phyloP scores from a whole-genome alignment of 2,329 filamentous ascomycete genomes.

The Ascochyta fabae region DNA sequence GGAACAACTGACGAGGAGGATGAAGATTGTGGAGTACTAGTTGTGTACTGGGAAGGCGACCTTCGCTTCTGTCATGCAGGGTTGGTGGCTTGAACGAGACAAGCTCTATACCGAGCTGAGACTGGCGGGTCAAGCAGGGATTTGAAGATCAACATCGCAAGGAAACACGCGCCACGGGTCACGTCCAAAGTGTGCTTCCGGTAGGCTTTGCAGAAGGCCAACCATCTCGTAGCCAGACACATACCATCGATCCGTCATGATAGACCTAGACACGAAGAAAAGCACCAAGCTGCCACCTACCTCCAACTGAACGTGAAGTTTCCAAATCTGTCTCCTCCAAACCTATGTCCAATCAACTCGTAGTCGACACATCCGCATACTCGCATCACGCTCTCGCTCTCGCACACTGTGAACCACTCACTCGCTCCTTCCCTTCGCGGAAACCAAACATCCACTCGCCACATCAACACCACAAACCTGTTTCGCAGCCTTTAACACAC shows the following conservation, averaged over 20 bases:
- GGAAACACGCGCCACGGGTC: no score
- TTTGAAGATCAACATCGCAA: no score
- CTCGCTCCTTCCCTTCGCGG: no score
- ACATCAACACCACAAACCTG: neutral
- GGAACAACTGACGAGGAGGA: constrained; percentile 63
- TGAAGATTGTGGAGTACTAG: constrained; percentile 72
- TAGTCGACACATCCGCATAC: neutral
- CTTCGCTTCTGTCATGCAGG: no score
- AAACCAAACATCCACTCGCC: neutral
- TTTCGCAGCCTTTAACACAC: no score
- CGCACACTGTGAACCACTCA: neutral
- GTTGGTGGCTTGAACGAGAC: no score
- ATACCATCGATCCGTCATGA: neutral
- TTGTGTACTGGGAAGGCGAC: neutral
- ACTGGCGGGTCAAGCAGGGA: no score
- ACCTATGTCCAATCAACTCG: neutral
- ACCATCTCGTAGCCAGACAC: no score
- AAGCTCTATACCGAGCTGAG: no score
- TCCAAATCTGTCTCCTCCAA: neutral
- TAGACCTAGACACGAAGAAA: neutral
- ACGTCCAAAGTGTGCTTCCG: no score
- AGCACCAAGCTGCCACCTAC: neutral
- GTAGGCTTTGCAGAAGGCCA: no score
- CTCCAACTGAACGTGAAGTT: neutral
- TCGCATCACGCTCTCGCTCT: neutral